Conservation (phyloP, 768 basidiomycete genomes). For the Trametes coccinea region DNA sequence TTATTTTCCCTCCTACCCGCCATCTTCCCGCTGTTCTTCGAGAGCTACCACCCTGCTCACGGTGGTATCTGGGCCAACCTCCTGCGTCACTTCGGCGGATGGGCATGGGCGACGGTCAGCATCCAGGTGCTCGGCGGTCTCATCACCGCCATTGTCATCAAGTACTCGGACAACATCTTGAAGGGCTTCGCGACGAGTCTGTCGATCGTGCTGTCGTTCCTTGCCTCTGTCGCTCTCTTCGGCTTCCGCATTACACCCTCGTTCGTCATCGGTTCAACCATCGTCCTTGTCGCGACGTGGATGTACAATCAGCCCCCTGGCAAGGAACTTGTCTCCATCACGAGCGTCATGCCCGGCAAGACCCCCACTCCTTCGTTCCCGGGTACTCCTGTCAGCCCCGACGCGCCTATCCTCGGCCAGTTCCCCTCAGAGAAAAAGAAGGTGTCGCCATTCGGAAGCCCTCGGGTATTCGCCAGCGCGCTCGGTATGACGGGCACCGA, state of each 20-base stretch:
- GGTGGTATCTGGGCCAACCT: slow-evolving; percentile 35
- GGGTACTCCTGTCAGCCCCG: slow-evolving; percentile 46
- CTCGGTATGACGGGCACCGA: slow-evolving; percentile 36
- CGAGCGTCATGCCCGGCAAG: slow-evolving; percentile 38
- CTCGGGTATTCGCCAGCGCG: slow-evolving; percentile 50
- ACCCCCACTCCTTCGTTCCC: slow-evolving; percentile 39
- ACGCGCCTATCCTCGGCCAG: slow-evolving; percentile 62
- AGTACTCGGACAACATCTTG: slow-evolving; percentile 92
- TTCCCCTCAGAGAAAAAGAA: slow-evolving; percentile 46
- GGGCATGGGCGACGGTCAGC: slow-evolving; percentile 93
- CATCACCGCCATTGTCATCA: slow-evolving; percentile 93
- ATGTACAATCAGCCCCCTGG: slow-evolving; percentile 80
- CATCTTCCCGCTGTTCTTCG: slow-evolving; percentile 63
- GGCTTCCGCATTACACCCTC: slow-evolving; percentile 84
- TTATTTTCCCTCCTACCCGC: slow-evolving; percentile 92
- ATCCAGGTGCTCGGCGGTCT: slow-evolving; percentile 93
- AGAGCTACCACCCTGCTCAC: slow-evolving; percentile 35
- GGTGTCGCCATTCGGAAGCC: slow-evolving; percentile 49
- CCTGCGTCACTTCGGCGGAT: slow-evolving; percentile 85
- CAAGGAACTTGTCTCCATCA: slow-evolving; percentile 38
- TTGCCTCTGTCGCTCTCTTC: slow-evolving; percentile 90
- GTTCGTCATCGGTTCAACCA: slow-evolving; percentile 83
- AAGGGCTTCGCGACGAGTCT: slow-evolving; percentile 98
- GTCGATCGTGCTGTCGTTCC: slow-evolving; percentile 92
- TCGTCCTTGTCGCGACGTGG: slow-evolving; percentile 88